These are phyloP conservation scores for Plasmodium vinckei DNA, from an alignment of 169 alveolate species.

Conservation along the genomic window DNA sequence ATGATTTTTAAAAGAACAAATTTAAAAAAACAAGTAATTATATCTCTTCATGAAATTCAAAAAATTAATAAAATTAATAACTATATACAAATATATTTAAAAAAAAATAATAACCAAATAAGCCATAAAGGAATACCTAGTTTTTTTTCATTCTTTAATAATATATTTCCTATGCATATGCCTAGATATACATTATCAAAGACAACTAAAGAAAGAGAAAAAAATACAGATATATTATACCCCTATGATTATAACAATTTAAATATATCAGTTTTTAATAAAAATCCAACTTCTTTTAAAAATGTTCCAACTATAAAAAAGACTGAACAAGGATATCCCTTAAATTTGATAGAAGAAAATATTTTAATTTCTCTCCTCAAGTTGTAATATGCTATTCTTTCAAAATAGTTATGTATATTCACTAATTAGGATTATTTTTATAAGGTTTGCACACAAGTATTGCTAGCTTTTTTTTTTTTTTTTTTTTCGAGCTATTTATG, in stretches of 20 bases:
- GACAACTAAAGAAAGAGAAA: background rate
- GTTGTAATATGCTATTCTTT: background rate
- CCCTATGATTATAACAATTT: conserved; percentile 54
- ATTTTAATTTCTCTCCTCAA: conserved; percentile 34
- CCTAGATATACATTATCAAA: conserved; percentile 57
- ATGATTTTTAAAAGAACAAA: conserved; percentile 9
- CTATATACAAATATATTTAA: conserved; percentile 29
- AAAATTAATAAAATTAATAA: conserved; percentile 14
- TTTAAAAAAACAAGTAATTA: conserved; percentile 51
- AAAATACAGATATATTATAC: conserved; percentile 20
- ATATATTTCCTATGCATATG: conserved; percentile 11
- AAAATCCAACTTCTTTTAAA: background rate
- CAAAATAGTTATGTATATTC: too few relatives aligned
- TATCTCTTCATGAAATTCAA: conserved; percentile 45
- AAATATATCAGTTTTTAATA: conserved; percentile 33
- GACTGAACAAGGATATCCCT: conserved; percentile 42
- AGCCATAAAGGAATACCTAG: background rate
- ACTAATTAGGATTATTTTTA: too few relatives aligned
- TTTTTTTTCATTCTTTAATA: background rate
- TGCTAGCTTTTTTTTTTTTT: too few relatives aligned
- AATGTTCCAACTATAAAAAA: conserved; percentile 12
- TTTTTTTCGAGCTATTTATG: too few relatives aligned
- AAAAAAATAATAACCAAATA: background rate
- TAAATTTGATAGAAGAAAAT: conserved; percentile 21
- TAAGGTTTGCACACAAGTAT: too few relatives aligned